Base-by-base conservation (phyloP, 495 filamentous ascomycete genomes). In the Astrothelium macrocarpum region DNA sequence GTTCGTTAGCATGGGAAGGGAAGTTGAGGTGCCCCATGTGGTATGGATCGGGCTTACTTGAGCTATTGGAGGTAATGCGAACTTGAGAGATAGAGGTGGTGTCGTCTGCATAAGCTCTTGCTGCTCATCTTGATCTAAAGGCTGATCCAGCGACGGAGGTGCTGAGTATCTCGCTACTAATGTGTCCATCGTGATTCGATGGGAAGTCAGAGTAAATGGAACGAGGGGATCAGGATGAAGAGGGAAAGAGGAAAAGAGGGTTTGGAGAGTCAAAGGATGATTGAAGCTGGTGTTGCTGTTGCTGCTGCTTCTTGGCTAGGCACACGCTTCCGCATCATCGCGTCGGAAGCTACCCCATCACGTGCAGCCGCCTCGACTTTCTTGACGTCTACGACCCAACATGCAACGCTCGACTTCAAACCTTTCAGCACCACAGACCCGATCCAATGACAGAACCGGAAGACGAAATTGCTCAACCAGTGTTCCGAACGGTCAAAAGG, bases 11-110 rank as follows among this genome's bases (percentile, higher is more conserved):
- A 10, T 56, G 9, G 3, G 28, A 42, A 20, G 53, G 31, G 23
- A 10, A 42, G 20, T 14, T 64, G 20, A 29, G 11, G n/a, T 12
- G 53, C 10, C 25, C 16, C 43, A 65, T n/a, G 4, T 32, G 23
- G 36, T 58, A 11, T 46, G 10, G 39, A 32, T n/a, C 36, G 61
- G 53, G 73, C 85, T 74, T 79, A 97, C 92, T 72, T 94, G 89
- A 65, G 89, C 85, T 76, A 97, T 84, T n/a, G 94, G 93, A 62
- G 94, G 94, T 74, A 98, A 86, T 69, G 87, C 85, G 76, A 98
- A 98, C 74, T 89, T 91, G 67, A 96, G 84, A 23, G 88, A 90
- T 66, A 95, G 77, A 53, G 90, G 84, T 65, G 86, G 82, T 61
- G 83, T 79, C 67, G 84, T 79, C 66, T 83, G 78, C 71, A 77